A percentile compares a stretch with the other conserved stretches of the same genome.
Evolutionary conservation across 805 yeast genomes (phyloP).

Genomic region (Saturnispora bothae): DNA sequence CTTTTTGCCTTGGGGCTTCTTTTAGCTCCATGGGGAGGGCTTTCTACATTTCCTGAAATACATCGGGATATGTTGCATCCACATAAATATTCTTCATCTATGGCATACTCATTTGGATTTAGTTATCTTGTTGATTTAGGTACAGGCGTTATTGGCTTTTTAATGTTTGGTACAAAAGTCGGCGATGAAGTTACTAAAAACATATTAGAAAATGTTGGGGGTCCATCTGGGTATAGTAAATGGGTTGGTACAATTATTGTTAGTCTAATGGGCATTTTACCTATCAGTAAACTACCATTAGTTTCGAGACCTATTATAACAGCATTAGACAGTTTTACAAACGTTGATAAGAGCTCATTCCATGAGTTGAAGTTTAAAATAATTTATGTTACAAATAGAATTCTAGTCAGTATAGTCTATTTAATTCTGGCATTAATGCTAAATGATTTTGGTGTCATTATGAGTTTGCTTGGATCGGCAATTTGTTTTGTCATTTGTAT

Average conservation of each 20-base stretch:
- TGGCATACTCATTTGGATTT: constrained; percentile 48
- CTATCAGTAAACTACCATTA: constrained; percentile 75
- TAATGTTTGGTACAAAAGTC: constrained; percentile 43
- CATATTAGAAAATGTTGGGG: constrained; percentile 32
- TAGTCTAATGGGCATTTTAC: constrained; percentile 65
- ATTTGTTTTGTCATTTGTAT: constrained; percentile 73
- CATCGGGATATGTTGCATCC: constrained; percentile 67
- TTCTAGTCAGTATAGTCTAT: constrained; percentile 44
- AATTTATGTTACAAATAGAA: constrained; percentile 21
- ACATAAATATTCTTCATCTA: constrained; percentile 40
- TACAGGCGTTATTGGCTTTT: constrained; percentile 57
- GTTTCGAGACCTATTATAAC: constrained; percentile 75
- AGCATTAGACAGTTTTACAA: constrained; percentile 38
- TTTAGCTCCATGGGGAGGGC: constrained; percentile 81
- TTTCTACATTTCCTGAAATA: constrained; percentile 67
- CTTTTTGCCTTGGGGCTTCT: constrained; percentile 56
- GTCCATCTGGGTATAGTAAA: too few relatives aligned
- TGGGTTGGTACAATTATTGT: constrained; percentile 45
- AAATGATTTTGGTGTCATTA: constrained; percentile 73
- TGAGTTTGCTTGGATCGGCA: constrained; percentile 74
- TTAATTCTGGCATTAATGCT: constrained; percentile 51
- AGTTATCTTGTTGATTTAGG: constrained; percentile 50
- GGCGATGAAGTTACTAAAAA: constrained; percentile 44
- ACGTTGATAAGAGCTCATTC: background rate
- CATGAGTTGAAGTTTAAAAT: too few relatives aligned